Percentiles rank a stretch among this genome's conserved stretches.
These are phyloP conservation scores for Huiozyma naganishii DNA, from an alignment of 805 yeast genomes.

Conservation along the genomic window DNA sequence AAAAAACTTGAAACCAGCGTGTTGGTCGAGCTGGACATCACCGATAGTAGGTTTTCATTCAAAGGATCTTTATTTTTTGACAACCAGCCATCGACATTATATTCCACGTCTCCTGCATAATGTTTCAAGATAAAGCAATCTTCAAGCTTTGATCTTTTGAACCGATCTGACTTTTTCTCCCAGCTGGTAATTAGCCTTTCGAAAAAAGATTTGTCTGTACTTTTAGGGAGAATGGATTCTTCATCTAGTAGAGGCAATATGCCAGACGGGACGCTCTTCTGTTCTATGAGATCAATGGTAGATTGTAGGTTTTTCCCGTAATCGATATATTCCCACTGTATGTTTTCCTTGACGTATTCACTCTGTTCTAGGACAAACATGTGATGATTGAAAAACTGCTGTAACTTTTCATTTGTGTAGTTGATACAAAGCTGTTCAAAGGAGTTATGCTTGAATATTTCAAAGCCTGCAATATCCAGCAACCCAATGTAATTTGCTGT, in stretches of 20 bases:
- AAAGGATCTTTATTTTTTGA: slow-evolving; percentile 92
- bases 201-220: slow-evolving; percentile 72
- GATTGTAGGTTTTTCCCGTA: slow-evolving; percentile 93
- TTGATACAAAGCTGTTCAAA: slow-evolving; percentile 96
- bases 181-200: slow-evolving; percentile 65
- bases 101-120: slow-evolving; percentile 95
- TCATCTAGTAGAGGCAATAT: slow-evolving; percentile 81
- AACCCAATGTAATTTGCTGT: slow-evolving; percentile 73
- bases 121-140: slow-evolving; percentile 79
- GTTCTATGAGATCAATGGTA: slow-evolving; percentile 85
- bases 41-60: slow-evolving; percentile 56
- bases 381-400: slow-evolving; percentile 95
- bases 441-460: slow-evolving; percentile 86
- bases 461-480: slow-evolving; percentile 95
- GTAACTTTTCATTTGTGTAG: slow-evolving; percentile 93
- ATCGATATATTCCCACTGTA: slow-evolving; percentile 93
- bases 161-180: slow-evolving; percentile 44
- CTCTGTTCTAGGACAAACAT: slow-evolving; percentile 96
- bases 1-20: slow-evolving; percentile 48
- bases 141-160: slow-evolving; percentile 60
- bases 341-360: slow-evolving; percentile 85
- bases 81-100: slow-evolving; percentile 84
- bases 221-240: slow-evolving; percentile 89
- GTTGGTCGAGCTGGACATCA: slow-evolving; percentile 50
- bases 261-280: slow-evolving; percentile 56